Base-by-base conservation (phyloP, 2,329 filamentous ascomycete species). In the Colletotrichum karsti region DNA sequence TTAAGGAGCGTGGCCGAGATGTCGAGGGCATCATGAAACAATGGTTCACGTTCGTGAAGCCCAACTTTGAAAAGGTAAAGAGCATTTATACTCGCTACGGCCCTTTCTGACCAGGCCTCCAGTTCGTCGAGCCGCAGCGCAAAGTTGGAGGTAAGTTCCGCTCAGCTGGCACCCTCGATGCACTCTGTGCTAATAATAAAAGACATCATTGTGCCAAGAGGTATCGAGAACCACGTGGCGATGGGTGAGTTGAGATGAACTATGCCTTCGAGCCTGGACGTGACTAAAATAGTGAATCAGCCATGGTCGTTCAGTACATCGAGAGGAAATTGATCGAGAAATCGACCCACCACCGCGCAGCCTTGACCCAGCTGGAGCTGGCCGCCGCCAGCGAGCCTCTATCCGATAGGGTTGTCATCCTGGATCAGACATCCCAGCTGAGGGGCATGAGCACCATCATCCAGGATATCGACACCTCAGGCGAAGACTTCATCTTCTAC, bases 1-100 rank as follows among this genome's bases (percentile, higher is more conserved):
- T 98, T 22, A 90, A 90, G 73, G 93, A 97, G 74, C 90, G 96
- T 74, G 95, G 93, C 3, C 89, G 96, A 76, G 95, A 97, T 75
- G 92, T 98, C 63, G 93, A 98, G 77, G 96, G 96, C 42, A 95
- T 95, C 75, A 95, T 99, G 78, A 98, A 98, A 80, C 96, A 99
- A 79, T 99, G 96, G 96, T 98, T 98, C 78, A 84, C 83, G 10
- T 99, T 93, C 77, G 96, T 99, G 46, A 99, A 99, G 80, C 96
- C 96, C 3, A 98, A 98, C 76, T 98, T 97, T 74, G 92, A 95
- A 78, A 93, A 92, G 80, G 87, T 86, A 75, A 20, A 62, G 20
- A 35, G 10, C 10, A 35, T 22, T 37, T 53, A 30, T n/a, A 13
- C 13, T 12, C 30, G 22, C 15, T 12, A 33, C n/a, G 13, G n/a